phyloP scores from a whole-genome alignment of 2,329 filamentous ascomycete species.

The Pseudogymnoascus sp. region DNA sequence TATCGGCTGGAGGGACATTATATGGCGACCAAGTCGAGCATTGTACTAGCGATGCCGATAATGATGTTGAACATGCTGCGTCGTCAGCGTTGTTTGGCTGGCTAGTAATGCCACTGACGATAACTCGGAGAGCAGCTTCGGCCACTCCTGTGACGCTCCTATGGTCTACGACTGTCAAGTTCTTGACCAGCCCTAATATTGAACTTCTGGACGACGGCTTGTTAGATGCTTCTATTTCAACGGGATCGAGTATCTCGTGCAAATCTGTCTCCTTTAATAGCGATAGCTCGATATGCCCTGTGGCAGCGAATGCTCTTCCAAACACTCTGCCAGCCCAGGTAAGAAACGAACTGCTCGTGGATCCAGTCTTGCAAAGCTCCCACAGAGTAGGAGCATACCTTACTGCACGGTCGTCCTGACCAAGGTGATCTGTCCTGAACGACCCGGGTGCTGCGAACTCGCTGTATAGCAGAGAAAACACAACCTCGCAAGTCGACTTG shows the following conservation, averaged over 20 bases:
- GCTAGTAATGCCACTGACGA: constrained; percentile 38
- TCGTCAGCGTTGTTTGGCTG: constrained; percentile 10
- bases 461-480: constrained; percentile 65
- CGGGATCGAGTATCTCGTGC: constrained; percentile 17
- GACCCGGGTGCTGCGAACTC: constrained; percentile 60
- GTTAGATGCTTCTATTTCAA: not conserved
- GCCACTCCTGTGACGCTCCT: constrained; percentile 51
- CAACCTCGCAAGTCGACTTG: constrained; percentile 59
- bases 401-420: constrained; percentile 57
- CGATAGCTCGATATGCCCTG: constrained; percentile 57
- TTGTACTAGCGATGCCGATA: constrained; percentile 44
- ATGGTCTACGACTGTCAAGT: constrained; percentile 52
- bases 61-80: constrained; percentile 12
- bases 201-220: constrained; percentile 48
- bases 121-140: constrained; percentile 51
- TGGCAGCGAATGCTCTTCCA: constrained; percentile 74
- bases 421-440: constrained; percentile 59
- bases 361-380: constrained; percentile 63
- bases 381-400: constrained; percentile 61
- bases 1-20: constrained; percentile 48
- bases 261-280: constrained; percentile 55
- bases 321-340: constrained; percentile 81
- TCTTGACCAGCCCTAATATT: constrained; percentile 54
- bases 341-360: constrained; percentile 61
- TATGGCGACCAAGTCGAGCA: constrained; percentile 54